A percentile compares a stretch with the other conserved stretches of the same genome.
Conservation (phyloP, 805 yeast genomes). For the Hanseniaspora clermontiae region DNA sequence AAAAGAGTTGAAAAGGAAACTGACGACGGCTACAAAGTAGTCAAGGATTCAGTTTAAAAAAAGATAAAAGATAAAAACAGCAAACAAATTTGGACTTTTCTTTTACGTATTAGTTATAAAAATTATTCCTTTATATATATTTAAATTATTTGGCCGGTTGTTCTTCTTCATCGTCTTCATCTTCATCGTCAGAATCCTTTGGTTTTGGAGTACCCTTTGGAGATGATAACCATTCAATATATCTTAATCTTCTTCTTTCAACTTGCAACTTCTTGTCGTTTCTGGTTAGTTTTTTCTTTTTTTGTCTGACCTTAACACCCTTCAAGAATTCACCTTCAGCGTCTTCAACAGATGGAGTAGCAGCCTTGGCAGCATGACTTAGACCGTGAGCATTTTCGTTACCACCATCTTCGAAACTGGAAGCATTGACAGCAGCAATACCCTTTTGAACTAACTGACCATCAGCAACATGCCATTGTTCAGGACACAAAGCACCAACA, state of each 20-base stretch:
- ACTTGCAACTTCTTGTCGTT: constrained; percentile 86
- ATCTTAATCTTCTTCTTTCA: constrained; percentile 86
- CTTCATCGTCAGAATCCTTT: constrained; percentile 82
- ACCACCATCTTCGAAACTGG: constrained; percentile 73
- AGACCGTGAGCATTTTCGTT: constrained; percentile 38
- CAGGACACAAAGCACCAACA: constrained; percentile 95
- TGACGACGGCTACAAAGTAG: constrained; percentile 11
- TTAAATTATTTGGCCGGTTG: neutral
- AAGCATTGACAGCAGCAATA: constrained; percentile 55
- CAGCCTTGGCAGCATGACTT: constrained; percentile 35
- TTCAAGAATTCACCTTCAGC: constrained; percentile 86
- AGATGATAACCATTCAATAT: constrained; percentile 84
- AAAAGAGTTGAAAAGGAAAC: constrained; percentile 13
- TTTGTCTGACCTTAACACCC: constrained; percentile 78
- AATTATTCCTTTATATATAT: neutral
- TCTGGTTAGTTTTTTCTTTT: constrained; percentile 96
- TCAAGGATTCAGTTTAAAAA: neutral
- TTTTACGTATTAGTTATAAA: too few relatives aligned
- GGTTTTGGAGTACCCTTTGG: constrained; percentile 98
- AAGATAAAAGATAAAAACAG: too few relatives aligned
- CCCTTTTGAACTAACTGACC: constrained; percentile 83
- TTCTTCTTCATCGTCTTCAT: constrained; percentile 18
- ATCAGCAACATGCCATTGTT: constrained; percentile 93
- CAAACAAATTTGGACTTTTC: too few relatives aligned
- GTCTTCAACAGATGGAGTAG: constrained; percentile 26